These are phyloP conservation scores for Acacia crassicarpa DNA, from an alignment of 306 rosid species.

Conservation along the genomic window DNA sequence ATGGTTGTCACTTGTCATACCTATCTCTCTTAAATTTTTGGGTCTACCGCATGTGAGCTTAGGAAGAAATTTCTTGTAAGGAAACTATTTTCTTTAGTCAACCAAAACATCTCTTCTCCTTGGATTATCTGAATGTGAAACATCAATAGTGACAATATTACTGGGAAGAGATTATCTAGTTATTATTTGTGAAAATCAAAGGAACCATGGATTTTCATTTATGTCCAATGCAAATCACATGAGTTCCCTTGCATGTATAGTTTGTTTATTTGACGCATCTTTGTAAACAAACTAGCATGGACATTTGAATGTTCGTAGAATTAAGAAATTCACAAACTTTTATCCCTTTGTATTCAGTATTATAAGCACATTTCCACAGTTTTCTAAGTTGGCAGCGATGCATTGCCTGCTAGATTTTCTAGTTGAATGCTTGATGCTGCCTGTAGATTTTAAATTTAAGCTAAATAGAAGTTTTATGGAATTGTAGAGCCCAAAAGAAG, in stretches of 20 bases:
- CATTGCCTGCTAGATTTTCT: constrained; percentile 22
- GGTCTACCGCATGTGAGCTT: neutral
- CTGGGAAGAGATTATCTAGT: neutral
- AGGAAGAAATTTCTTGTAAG: neutral
- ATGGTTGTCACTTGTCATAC: neutral
- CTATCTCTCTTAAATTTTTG: neutral
- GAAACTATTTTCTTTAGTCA: constrained; percentile 8
- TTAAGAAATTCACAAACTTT: neutral
- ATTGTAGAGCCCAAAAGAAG: constrained; percentile 60
- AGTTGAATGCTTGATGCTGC: constrained; percentile 11
- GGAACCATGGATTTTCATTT: constrained; percentile 16
- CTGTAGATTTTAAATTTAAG: constrained; percentile 6
- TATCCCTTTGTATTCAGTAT: neutral
- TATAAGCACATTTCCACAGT: constrained; percentile 2
- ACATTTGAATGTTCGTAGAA: constrained; percentile 1
- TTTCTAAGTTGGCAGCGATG: neutral
- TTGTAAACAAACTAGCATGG: constrained; percentile 8
- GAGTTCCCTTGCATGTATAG: neutral
- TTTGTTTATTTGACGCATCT: neutral
- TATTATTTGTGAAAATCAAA: neutral
- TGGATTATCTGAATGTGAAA: neutral
- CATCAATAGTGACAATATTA: neutral
- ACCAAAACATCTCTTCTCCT: neutral
- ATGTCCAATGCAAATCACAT: constrained; percentile 9
- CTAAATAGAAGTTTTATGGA: constrained; percentile 20